phyloP scores from a whole-genome alignment of 2,329 filamentous ascomycete genomes.

The Chalaropsis ovoidea region DNA sequence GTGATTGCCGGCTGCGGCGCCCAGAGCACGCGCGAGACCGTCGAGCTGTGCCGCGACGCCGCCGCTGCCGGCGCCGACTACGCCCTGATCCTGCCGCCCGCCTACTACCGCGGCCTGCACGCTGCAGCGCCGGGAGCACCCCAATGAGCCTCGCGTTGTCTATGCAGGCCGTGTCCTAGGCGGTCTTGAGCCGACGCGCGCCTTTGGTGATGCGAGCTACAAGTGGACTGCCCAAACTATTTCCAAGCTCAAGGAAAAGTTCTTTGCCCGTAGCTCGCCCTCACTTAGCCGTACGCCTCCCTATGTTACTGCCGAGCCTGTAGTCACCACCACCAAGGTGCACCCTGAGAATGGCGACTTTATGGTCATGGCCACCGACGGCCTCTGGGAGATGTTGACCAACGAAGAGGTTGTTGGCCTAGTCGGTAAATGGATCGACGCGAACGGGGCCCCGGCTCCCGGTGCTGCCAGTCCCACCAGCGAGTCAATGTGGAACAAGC shows the following conservation, averaged over 20 bases:
- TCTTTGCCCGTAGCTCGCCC: constrained; percentile 75
- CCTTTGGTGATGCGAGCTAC: constrained; percentile 93
- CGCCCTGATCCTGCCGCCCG: constrained; percentile 63
- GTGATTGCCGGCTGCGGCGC: constrained; percentile 67
- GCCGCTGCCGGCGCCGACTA: constrained; percentile 67
- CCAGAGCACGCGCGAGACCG: constrained; percentile 76
- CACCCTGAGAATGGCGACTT: constrained; percentile 87
- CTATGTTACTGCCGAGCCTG: constrained; percentile 92
- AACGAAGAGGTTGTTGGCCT: constrained; percentile 96
- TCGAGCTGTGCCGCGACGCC: constrained; percentile 81
- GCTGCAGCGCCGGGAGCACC: constrained; percentile 66
- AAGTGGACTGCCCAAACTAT: constrained; percentile 89
- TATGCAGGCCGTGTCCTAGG: constrained; percentile 84
- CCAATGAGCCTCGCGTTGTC: constrained; percentile 78
- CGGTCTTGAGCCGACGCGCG: constrained; percentile 81
- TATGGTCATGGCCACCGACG: constrained; percentile 90
- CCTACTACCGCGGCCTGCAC: constrained; percentile 63
- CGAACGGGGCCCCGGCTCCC: constrained; percentile 45
- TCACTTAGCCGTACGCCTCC: constrained; percentile 78
- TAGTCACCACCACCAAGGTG: constrained; percentile 87
- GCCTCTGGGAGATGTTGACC: constrained; percentile 97
- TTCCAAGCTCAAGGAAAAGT: constrained; percentile 68
- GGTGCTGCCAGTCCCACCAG: constrained; percentile 55
- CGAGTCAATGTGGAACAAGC: constrained; percentile 51
- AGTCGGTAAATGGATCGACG: constrained; percentile 93